These are phyloP conservation scores for Kazachstania bromeliacearum DNA, from an alignment of 805 yeast genomes.

Conservation along the genomic window DNA sequence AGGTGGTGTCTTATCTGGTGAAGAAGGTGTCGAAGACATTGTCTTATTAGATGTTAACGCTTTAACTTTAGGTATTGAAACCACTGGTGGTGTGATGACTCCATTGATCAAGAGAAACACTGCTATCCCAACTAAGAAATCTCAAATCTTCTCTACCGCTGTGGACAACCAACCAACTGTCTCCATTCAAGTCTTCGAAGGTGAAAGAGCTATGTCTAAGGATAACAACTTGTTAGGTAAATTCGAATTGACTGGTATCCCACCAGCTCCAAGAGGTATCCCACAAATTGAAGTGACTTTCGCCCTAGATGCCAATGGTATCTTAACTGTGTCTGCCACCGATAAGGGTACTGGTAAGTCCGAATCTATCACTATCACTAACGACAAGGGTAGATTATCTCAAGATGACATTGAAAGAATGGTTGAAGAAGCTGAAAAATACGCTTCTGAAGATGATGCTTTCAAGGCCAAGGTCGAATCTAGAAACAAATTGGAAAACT, in stretches of 20 bases:
- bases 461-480: conserved; percentile 80
- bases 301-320: conserved; percentile 95
- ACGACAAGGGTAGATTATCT: conserved; percentile 88
- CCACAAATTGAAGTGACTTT: conserved; percentile 97
- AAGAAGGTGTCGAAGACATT: conserved; percentile 83
- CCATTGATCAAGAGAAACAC: conserved; percentile 91
- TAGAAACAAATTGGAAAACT: conserved; percentile 80
- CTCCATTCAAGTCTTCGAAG: conserved; percentile 87
- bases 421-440: conserved; percentile 96
- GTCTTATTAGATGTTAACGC: conserved; percentile 91
- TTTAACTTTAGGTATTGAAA: conserved; percentile 89
- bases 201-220: conserved; percentile 91
- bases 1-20: conserved; percentile 96
- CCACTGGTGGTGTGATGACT: conserved; percentile 97
- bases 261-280: conserved; percentile 98
- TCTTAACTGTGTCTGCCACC: conserved; percentile 85
- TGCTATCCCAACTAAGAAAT: conserved; percentile 90
- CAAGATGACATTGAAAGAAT: conserved; percentile 94
- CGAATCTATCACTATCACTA: conserved; percentile 83
- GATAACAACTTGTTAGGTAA: conserved; percentile 94
- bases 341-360: conserved; percentile 93
- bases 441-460: conserved; percentile 81
- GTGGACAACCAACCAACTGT: conserved; percentile 96
- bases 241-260: conserved; percentile 92
- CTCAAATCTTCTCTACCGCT: conserved; percentile 91